Evolutionary conservation across 306 rosid species (phyloP).

Genomic region (Mimosa bimucronata): DNA sequence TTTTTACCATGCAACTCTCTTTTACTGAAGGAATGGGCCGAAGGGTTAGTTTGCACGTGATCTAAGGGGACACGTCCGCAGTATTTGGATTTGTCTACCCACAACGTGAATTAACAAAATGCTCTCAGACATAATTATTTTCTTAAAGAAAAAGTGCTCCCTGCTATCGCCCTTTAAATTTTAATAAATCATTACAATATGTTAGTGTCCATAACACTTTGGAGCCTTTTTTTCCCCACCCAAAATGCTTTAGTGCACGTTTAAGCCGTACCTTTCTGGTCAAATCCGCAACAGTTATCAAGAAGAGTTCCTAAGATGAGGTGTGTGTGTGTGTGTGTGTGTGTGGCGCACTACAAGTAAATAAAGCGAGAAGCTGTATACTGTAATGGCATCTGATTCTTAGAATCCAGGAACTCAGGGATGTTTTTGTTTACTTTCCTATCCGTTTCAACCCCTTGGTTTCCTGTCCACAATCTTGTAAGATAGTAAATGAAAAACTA

Average conservation of each 20-base stretch:
- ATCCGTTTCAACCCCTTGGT: background rate
- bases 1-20: background rate
- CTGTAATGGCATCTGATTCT: conserved; percentile 16
- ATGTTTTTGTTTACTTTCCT: background rate
- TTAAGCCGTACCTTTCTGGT: conserved; percentile 15
- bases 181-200: conserved; percentile 5
- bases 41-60: conserved; percentile 39
- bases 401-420: background rate
- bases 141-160: background rate
- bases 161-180: background rate
- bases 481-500: background rate
- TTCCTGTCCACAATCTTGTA: background rate
- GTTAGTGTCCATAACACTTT: conserved; percentile 24
- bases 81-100: conserved; percentile 44
- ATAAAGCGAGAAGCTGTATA: background rate
- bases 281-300: conserved; percentile 23
- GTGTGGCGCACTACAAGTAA: background rate
- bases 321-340: background rate
- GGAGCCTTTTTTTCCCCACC: conserved; percentile 3
- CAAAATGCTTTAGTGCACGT: conserved; percentile 21
- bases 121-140: background rate
- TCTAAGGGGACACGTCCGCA: conserved; percentile 42
- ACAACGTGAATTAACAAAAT: conserved; percentile 1
- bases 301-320: background rate
- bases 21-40: conserved; percentile 27